Evolutionary conservation across 306 rosid genomes (phyloP), one percentile per base, ranked within the genome.

Genomic region (Inga leiocalycina): DNA sequence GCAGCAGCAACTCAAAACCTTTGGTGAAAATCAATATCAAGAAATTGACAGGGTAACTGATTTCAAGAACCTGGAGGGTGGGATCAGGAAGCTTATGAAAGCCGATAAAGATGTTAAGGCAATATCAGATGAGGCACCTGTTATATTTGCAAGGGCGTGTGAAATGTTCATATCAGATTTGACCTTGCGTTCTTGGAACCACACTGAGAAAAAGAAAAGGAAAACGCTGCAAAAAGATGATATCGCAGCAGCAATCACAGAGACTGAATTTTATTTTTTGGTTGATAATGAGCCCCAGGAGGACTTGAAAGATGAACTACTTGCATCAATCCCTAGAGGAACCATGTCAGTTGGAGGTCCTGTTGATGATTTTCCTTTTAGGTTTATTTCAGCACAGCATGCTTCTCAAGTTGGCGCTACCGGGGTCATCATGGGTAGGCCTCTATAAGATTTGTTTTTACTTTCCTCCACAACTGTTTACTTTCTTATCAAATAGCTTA

Each of bases 81-180:
- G 94, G 86, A 92, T 92, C 84, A 92, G 89, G 84, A 92, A 92
- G 91, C 90, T 90, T 11, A 92, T 92, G 94, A 92, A 90, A 85
- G 97, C 91, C 6, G 94, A 92, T 67, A 91, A 92, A 89, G 94
- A 92, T 87, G 97, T 92, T 3, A 83, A 91, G 76, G 89, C 90
- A 94, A 92, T 90, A 87, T 90, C 97, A 10, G 92, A 92, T 4
- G 94, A 92, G 90, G 97, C 94, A 19, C 94, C 92, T 0, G 90
- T 90, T 20, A 87, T 90, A 77, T 90, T 90, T 77, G 94, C 97
- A 52, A 81, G 89, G 86, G 97, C 97, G 8, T 90, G 94, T 37
- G 97, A 92, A 77, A 92, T 92, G 94, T 92, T 90, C 85, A 90
- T 92, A 66, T 64, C 89, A 54, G 97, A 92, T 80, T 75, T 92